A percentile compares a stretch with the other conserved stretches of the same genome.
These are phyloP conservation scores for Talaromyces nanjingensis DNA, from an alignment of 495 filamentous ascomycete genomes.

Conservation along the genomic window DNA sequence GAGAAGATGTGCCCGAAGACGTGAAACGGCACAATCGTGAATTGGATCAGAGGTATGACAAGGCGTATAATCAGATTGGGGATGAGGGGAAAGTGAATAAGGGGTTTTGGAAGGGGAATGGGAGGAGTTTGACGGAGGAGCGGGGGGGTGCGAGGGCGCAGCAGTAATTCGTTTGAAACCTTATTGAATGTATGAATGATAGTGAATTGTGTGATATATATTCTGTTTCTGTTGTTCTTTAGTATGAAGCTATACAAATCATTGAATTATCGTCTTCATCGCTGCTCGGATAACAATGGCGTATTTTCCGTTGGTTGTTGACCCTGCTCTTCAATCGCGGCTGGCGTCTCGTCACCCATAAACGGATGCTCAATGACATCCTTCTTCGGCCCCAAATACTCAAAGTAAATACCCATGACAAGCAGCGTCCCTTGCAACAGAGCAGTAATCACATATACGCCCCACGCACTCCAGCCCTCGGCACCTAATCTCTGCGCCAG, in stretches of 20 bases:
- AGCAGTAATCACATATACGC: constrained; percentile 78
- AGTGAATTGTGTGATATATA: not conserved
- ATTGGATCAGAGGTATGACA: constrained; percentile 28
- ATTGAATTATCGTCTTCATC: not conserved
- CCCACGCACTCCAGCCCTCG: constrained; percentile 93
- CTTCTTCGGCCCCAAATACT: constrained; percentile 41
- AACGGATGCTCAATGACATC: constrained; percentile 23
- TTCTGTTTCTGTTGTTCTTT: not conserved
- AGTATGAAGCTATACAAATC: not conserved
- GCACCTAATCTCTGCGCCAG: constrained; percentile 70
- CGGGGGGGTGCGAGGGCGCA: not conserved
- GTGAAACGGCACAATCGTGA: constrained; percentile 35
- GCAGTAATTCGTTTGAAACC: too few relatives aligned
- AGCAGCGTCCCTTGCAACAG: constrained; percentile 78
- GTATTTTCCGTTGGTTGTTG: constrained; percentile 42
- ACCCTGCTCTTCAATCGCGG: constrained; percentile 10
- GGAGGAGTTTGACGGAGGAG: not conserved
- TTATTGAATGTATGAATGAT: not conserved
- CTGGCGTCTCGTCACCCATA: not conserved
- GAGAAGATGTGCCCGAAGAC: constrained; percentile 27
- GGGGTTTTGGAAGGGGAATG: constrained; percentile 17
- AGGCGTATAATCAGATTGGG: constrained; percentile 30
- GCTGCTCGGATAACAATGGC: constrained; percentile 31
- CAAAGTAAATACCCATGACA: constrained; percentile 72
- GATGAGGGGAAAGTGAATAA: constrained; percentile 26